Evolutionary conservation across 2,329 filamentous ascomycete genomes (phyloP), one percentile per base, ranked within the genome.

Genomic region (Biscogniauxia mediterranea): DNA sequence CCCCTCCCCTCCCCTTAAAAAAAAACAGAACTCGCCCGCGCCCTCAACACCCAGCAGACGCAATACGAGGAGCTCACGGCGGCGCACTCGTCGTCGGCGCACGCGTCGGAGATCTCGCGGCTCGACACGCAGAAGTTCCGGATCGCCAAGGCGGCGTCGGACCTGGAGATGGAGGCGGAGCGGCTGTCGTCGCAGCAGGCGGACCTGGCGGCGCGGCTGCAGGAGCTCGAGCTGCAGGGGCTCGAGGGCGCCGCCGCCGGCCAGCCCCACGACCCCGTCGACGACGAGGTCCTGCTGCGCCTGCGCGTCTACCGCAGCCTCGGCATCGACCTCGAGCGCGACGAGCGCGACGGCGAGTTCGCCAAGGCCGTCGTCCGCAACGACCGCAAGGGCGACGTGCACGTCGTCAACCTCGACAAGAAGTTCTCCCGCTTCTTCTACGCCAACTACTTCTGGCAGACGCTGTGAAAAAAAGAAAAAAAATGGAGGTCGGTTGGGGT

Each of bases 371-470:
- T 97, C 19, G 89, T 98, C 67, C 82, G 92, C 64, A 97, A 96
- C 73, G 88, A 89, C 62, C 84, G 87, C 66, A 94, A 93, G 79
- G 93, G 93, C 8, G 93, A 98, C 74, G 92, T 98, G 56, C 92
- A 97, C 74, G 91, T 98, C 55, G 89, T 99, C 63, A 96, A 96
- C 71, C 88, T 99, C 75, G 93, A 98, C 70, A 88, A 90, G 70
- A 96, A 95, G 79, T 93, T 97, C 75, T 94, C 91, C 61, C 85
- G 89, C 64, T 94, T 90, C 75, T 97, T 96, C 73, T 97, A 97
- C 72, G 92, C 93, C 21, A 96, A 97, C 71, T 96, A 96, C 75
- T 96, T 98, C 73, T 99, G 95, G 95, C 85, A 92, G 71, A 94
- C 88, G 28, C 81, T 97, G 75, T 96, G 80, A 75, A 23, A 5